Base-by-base conservation (phyloP, 2,329 filamentous ascomycete genomes). In the Fusarium verticillioides region DNA sequence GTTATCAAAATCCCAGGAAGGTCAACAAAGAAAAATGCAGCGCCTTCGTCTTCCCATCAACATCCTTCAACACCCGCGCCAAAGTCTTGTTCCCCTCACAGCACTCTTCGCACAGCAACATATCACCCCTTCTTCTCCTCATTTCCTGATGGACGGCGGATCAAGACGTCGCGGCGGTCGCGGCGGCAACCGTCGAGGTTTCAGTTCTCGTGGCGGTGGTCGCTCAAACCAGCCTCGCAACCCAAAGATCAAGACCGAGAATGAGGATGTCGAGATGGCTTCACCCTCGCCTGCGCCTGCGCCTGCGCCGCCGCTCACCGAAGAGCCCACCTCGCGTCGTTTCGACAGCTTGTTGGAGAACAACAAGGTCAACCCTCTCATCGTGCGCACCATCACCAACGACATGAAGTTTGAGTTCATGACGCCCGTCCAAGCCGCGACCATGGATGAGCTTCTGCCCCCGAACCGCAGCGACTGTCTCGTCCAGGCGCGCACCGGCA, bases 401-500 rank as follows among this genome's bases (percentile, higher is more conserved):
- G 86, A 87, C 64, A 80, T 88, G 75, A 82, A 84, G 71, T 87
- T 87, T 73, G 80, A 86, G 69, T 82, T 84, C 78, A 88, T 89
- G 87, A 87, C 86, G 66, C 86, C 87, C 18, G 87, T 89, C 5
- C 87, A 89, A 79, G 85, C 87, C 21, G 84, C 86, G 21, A 88
- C 87, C 6, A 81, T 89, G 18, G 79, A 82, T 66, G 82, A 84
- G 58, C 83, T 88, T 61, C 82, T 87, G 16, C 82, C 84, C n/a
- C 83, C 83, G 1, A 81, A 81, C 57, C 81, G 83, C 32, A 80
- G 76, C 58, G 87, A 89, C 77, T 84, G 90, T 66, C 85, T 97
- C 66, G 94, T 94, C 11, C 94, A 96, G 82, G 94, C 94, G 58
- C 95, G 93, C 84, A 97, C 94, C 2, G 94, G 94, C 74, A 97